Conservation (phyloP, 2,329 filamentous ascomycete genomes). For the Stemphylium lycopersici region DNA sequence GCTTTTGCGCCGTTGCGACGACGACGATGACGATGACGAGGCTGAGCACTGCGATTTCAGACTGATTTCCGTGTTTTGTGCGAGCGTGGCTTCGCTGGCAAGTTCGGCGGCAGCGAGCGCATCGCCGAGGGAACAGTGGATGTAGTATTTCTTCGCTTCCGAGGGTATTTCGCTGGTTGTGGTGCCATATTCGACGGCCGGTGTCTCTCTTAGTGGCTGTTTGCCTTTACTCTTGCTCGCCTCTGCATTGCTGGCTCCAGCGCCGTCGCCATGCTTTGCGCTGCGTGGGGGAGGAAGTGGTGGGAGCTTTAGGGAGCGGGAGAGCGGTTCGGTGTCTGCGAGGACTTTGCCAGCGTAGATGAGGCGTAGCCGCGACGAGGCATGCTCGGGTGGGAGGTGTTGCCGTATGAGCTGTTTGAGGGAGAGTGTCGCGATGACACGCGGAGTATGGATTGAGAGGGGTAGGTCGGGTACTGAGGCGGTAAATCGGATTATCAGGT, state of each 20-base stretch:
- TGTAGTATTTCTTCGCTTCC: constrained; percentile 69
- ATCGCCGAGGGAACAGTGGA: constrained; percentile 92
- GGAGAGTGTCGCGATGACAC: constrained; percentile 72
- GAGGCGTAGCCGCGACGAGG: constrained; percentile 77
- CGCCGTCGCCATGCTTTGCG: constrained; percentile 22
- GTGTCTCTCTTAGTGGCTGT: constrained; percentile 59
- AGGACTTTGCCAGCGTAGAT: constrained; percentile 91
- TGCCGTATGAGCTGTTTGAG: constrained; percentile 83
- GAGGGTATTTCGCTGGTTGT: constrained; percentile 25
- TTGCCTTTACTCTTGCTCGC: constrained; percentile 70
- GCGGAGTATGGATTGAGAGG: constrained; percentile 73
- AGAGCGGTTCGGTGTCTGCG: constrained; percentile 72
- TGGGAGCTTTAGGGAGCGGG: constrained; percentile 69
- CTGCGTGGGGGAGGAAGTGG: constrained; percentile 58
- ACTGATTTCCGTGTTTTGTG: constrained; percentile 47
- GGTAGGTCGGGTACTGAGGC: constrained; percentile 81
- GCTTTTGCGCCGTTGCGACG: constrained; percentile 22
- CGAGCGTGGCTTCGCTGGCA: constrained; percentile 64
- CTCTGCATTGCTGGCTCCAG: constrained; percentile 16
- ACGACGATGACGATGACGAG: constrained; percentile 11
- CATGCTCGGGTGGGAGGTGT: constrained; percentile 67
- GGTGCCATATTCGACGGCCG: constrained; percentile 25
- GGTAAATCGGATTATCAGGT: constrained; percentile 89
- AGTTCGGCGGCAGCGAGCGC: constrained; percentile 73
- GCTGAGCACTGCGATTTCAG: constrained; percentile 40